Evolutionary conservation across 163 green algal genomes (phyloP).

Genomic region (Prototheca wickerhamii): DNA sequence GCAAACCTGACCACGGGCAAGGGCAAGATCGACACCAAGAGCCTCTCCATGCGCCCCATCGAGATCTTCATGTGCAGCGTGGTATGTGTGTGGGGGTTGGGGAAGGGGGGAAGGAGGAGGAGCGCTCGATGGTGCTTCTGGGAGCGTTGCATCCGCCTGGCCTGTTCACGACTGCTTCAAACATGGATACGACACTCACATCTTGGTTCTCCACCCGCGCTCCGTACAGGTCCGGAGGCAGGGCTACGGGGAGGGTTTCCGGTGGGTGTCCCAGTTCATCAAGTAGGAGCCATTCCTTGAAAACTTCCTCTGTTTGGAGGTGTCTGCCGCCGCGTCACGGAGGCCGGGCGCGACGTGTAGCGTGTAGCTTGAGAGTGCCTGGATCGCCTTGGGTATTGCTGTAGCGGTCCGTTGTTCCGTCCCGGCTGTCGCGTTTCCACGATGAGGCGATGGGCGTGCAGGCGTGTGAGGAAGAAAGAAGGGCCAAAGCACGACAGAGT

Average conservation of each 20-base stretch:
- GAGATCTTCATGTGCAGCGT: slow-evolving; percentile 98
- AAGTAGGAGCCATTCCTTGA: slow-evolving; percentile 53
- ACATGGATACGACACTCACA: too few species aligned
- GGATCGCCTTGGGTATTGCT: too few species aligned
- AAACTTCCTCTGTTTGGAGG: background rate
- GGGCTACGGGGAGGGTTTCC: slow-evolving; percentile 97
- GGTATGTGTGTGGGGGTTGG: slow-evolving; percentile 31
- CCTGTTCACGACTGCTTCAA: too few species aligned
- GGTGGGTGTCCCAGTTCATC: slow-evolving; percentile 98
- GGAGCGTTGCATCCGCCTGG: background rate
- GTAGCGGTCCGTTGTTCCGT: too few species aligned
- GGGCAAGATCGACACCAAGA: slow-evolving; percentile 82
- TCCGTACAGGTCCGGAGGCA: slow-evolving; percentile 60
- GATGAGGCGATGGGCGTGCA: too few species aligned
- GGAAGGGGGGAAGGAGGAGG: background rate
- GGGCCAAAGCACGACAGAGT: too few species aligned
- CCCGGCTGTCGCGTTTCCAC: too few species aligned
- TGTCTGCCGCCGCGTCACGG: background rate
- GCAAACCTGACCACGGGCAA: slow-evolving; percentile 95
- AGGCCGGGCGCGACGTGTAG: too few species aligned
- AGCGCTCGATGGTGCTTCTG: background rate
- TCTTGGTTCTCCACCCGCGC: background rate
- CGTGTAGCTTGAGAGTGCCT: too few species aligned
- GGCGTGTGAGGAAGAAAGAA: too few species aligned
- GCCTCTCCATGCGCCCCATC: slow-evolving; percentile 82